Conservation (phyloP, 345 rosid species). For the Bruguiera gymnorhiza region DNA sequence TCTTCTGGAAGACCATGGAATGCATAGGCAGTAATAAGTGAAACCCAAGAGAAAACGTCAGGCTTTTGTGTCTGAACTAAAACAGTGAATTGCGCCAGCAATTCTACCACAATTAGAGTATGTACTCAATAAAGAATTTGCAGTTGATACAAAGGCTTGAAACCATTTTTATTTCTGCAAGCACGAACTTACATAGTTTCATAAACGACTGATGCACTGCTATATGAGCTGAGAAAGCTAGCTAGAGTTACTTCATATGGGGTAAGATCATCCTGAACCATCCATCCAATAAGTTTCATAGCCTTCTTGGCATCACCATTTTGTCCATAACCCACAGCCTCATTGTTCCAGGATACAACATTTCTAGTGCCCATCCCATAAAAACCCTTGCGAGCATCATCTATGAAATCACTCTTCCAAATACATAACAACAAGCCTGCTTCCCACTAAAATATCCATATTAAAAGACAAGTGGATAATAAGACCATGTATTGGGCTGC, state of each 20-base stretch:
- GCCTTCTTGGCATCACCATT: slow-evolving; percentile 50
- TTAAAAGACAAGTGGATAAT: slow-evolving; percentile 43
- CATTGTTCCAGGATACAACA: slow-evolving; percentile 65
- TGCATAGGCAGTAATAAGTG: slow-evolving; percentile 57
- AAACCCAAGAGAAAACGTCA: slow-evolving; percentile 64
- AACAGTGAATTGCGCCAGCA: slow-evolving; percentile 46
- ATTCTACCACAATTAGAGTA: slow-evolving; percentile 59
- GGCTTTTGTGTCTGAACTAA: slow-evolving; percentile 39
- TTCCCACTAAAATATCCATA: slow-evolving; percentile 49
- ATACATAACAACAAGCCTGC: slow-evolving; percentile 60
- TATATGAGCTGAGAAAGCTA: slow-evolving; percentile 56
- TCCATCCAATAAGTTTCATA: slow-evolving; percentile 42
- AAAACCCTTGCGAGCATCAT: slow-evolving; percentile 48
- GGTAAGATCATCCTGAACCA: slow-evolving; percentile 36
- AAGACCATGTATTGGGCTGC: slow-evolving; percentile 53
- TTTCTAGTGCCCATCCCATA: slow-evolving; percentile 50
- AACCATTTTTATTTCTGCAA: slow-evolving; percentile 40
- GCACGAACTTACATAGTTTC: slow-evolving; percentile 58
- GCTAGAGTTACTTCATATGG: slow-evolving; percentile 66
- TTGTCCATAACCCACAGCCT: slow-evolving; percentile 60
- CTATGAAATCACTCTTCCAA: slow-evolving; percentile 39
- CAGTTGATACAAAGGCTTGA: slow-evolving; percentile 36
- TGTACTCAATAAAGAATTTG: slow-evolving; percentile 53
- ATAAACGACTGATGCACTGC: slow-evolving; percentile 29
- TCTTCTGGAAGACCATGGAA: slow-evolving; percentile 52